Evolutionary conservation across 805 yeast genomes (phyloP).

Genomic region (Debaryomyces maramus): DNA sequence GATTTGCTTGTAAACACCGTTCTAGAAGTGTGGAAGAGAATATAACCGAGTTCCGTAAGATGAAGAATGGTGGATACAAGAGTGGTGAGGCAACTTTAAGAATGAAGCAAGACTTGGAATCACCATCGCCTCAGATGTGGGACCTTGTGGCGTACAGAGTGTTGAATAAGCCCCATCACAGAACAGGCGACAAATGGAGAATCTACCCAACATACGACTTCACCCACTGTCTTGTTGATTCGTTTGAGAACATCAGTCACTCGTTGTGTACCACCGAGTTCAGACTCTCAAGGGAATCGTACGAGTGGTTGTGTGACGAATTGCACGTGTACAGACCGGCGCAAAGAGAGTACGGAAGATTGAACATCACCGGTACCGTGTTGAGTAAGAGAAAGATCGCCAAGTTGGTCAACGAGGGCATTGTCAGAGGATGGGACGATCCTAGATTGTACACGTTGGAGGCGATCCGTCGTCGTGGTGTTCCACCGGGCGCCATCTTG

Average conservation of each 20-base stretch:
- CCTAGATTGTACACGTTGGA: constrained; percentile 95
- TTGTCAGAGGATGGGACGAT: constrained; percentile 97
- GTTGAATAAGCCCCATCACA: constrained; percentile 86
- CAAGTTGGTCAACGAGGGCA: constrained; percentile 74
- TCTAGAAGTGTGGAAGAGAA: constrained; percentile 69
- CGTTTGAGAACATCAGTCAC: constrained; percentile 93
- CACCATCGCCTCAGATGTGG: constrained; percentile 99
- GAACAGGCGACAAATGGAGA: constrained; percentile 97
- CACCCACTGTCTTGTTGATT: constrained; percentile 98
- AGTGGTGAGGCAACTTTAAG: constrained; percentile 94
- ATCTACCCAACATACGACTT: constrained; percentile 98
- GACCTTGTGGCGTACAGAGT: constrained; percentile 97
- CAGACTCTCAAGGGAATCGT: constrained; percentile 85
- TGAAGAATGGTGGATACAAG: constrained; percentile 85
- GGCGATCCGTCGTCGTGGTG: constrained; percentile 94
- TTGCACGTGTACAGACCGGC: constrained; percentile 96
- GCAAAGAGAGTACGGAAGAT: constrained; percentile 97
- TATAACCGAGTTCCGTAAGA: constrained; percentile 76
- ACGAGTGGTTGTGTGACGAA: constrained; percentile 97
- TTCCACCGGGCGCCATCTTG: constrained; percentile 97
- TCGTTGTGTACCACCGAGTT: constrained; percentile 97
- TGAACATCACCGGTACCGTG: constrained; percentile 91
- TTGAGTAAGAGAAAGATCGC: constrained; percentile 96
- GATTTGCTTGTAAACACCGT: constrained; percentile 81
- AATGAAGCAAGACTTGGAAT: constrained; percentile 89